Conservation (phyloP, 106 monocot species). For the Ottelia alismoides region DNA sequence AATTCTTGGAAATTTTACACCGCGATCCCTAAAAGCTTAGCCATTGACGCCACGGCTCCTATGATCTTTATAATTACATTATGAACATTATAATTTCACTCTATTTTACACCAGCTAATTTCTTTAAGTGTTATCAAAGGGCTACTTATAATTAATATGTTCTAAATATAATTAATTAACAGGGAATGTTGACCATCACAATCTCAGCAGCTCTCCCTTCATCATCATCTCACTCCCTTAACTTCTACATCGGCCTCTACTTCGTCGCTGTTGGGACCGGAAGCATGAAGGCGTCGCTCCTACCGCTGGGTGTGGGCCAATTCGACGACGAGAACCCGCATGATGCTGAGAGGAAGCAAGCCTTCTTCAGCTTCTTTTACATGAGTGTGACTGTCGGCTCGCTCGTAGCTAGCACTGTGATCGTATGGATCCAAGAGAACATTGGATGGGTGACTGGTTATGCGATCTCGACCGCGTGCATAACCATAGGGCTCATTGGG, state of each 20-base stretch:
- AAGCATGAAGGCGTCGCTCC: slow-evolving; percentile 19
- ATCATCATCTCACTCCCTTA: slow-evolving; percentile 1
- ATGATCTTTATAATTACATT: no score
- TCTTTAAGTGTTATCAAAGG: no score
- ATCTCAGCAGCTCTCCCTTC: slow-evolving; percentile 10
- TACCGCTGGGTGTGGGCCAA: slow-evolving; percentile 40
- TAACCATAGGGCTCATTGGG: slow-evolving; percentile 7
- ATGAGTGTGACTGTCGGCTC: slow-evolving; percentile 14
- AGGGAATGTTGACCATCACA: slow-evolving; percentile 26
- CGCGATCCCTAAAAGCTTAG: no score
- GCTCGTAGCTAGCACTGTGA: slow-evolving; percentile 15
- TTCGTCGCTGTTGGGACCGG: slow-evolving; percentile 35
- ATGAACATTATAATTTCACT: no score
- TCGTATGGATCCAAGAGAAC: slow-evolving; percentile 35
- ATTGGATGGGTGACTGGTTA: slow-evolving; percentile 25
- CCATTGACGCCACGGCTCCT: no score
- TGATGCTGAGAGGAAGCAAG: slow-evolving; percentile 10
- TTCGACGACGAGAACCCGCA: slow-evolving; percentile 13
- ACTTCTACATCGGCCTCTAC: slow-evolving; percentile 28
- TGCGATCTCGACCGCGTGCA: slow-evolving; percentile 16
- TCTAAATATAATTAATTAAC: no score
- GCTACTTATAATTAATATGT: no score
- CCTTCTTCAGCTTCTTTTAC: slow-evolving; percentile 25
- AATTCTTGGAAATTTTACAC: no score
- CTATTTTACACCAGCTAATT: no score